Percentiles rank a stretch among this genome's conserved stretches.
Conservation (phyloP, 2,329 filamentous ascomycete species). For the Penicillium sp. region DNA sequence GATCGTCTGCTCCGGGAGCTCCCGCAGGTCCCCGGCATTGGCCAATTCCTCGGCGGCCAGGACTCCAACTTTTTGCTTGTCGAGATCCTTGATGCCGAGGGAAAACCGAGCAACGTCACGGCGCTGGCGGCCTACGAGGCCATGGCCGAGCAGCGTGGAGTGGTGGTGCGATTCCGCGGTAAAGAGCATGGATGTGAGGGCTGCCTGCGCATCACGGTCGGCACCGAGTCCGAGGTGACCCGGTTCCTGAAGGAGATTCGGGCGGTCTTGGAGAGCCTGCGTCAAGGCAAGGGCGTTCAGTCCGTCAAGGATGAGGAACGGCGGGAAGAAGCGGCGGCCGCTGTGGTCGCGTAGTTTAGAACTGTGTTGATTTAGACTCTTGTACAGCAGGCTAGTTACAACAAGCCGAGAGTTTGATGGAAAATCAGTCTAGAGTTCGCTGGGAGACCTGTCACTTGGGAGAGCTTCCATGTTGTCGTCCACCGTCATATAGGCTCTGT, state of each 20-base stretch:
- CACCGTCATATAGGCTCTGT: too few species aligned
- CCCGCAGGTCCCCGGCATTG: constrained; percentile 69
- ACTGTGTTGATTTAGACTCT: not conserved
- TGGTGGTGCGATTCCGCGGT: constrained; percentile 89
- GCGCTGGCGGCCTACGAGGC: constrained; percentile 77
- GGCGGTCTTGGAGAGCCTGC: constrained; percentile 45
- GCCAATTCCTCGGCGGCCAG: constrained; percentile 70
- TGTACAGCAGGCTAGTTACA: not conserved
- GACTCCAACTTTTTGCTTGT: constrained; percentile 87
- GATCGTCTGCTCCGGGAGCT: constrained; percentile 69
- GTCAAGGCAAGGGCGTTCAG: constrained; percentile 32
- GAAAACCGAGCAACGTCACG: constrained; percentile 69
- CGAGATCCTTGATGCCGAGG: constrained; percentile 68
- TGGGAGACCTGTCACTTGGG: too few species aligned
- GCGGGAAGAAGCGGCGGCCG: constrained; percentile 43
- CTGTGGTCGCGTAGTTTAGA: constrained; percentile 15
- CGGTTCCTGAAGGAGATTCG: constrained; percentile 66
- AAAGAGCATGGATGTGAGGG: constrained; percentile 86
- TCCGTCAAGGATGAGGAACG: constrained; percentile 36
- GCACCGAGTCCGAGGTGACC: constrained; percentile 79
- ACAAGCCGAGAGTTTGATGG: too few species aligned
- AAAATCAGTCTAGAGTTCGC: too few species aligned
- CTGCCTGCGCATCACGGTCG: constrained; percentile 85
- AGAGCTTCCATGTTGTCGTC: too few species aligned
- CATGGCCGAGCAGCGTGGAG: constrained; percentile 77